Evolutionary conservation across 768 basidiomycete species (phyloP).

Genomic region (Suillus placidus): DNA sequence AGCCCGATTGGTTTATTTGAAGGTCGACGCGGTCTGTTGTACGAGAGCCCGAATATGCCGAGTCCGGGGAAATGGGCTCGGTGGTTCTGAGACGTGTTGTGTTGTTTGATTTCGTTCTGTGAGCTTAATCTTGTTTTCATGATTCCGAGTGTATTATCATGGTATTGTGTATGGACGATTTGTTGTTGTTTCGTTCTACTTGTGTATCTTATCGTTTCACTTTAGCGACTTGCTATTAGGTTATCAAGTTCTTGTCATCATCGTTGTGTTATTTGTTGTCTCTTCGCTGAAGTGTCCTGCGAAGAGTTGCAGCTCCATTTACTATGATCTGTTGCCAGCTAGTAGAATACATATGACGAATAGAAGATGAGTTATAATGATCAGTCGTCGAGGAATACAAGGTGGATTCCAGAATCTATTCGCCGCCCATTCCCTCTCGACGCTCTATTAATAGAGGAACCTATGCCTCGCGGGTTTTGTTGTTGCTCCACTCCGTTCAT

Average conservation of each 20-base stretch:
- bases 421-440: too few relatives aligned
- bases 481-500: too few relatives aligned
- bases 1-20: conserved; percentile 74
- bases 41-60: conserved; percentile 70
- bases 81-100: conserved; percentile 45
- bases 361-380: background rate
- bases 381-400: background rate
- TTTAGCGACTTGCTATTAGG: background rate
- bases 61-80: conserved; percentile 57
- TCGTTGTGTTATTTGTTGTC: background rate
- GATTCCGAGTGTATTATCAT: conserved; percentile 1
- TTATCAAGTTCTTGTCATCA: background rate
- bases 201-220: conserved; percentile 3
- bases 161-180: background rate
- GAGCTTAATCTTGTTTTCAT: conserved; percentile 5
- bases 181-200: background rate
- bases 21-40: conserved; percentile 57
- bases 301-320: background rate
- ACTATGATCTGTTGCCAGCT: background rate
- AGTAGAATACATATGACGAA: background rate
- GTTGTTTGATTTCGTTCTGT: conserved; percentile 5
- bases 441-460: background rate
- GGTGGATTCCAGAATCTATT: too few relatives aligned
- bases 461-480: too few relatives aligned
- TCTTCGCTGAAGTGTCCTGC: background rate